Evolutionary conservation across 2,329 filamentous ascomycete species (phyloP), one percentile per base, ranked within the genome.

Genomic region (Colletotrichum orchidophilum): DNA sequence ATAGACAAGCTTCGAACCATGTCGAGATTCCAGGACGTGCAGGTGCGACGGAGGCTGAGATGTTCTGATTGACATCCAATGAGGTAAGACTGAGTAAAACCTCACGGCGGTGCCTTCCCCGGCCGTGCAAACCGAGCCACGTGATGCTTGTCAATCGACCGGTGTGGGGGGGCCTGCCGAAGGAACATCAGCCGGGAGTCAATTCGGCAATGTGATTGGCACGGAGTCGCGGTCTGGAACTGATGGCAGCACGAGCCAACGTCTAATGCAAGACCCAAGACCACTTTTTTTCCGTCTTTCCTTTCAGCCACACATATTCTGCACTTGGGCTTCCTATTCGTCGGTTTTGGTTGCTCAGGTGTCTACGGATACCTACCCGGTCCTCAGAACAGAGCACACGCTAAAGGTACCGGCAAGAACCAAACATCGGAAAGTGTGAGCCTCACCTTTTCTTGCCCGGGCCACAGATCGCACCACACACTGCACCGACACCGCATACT

Each of bases 181-280:
- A 53, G 42, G 53, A 58, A 58, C 33, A 71, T 71, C 42, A 42
- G 64, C 29, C 58, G 53, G 64, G 46, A 53, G 31, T 21, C 69
- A 71, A 71, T 71, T 71, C 65, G 29, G 29, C 15, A 29, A 15
- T 53, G 6, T 69, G 58, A 69, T 69, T 71, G 69, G 69, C 53
- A 26, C 5, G 31, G 31, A 11, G 58, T 15, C 11, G 9, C 9
- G 64, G 42, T 69, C 64, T 71, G 53, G 69, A 63, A 52, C 35
- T 42, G 42, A n/a, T 27, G 18, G 33, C 46, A 54, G 69, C 58
- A 63, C 65, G 64, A 67, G 69, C 69, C 65, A 71, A 71, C 69
- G 69, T 63, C 69, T 71, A 71, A 71, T 71, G 69, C 69, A 63
- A 69, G 52, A 62, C 68, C 53, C 3, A 55, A 54, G 53, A 42